Conservation (phyloP, 2,329 filamentous ascomycete genomes). For the Helotiales sp. region DNA sequence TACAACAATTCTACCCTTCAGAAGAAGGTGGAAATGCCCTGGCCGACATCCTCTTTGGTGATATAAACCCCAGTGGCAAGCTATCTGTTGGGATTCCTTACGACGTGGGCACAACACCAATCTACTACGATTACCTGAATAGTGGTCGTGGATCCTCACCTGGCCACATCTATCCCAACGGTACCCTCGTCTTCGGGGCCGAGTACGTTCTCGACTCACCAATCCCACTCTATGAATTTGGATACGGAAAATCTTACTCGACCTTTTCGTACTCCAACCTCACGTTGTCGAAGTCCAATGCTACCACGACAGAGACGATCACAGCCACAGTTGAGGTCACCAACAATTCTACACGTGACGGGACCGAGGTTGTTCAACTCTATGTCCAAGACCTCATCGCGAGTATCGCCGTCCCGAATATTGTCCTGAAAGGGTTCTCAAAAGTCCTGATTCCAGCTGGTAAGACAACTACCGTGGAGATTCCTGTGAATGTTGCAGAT, state of each 20-base stretch:
- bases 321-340: constrained; percentile 54
- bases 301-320: constrained; percentile 46
- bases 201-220: constrained; percentile 80
- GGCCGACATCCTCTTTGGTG: constrained; percentile 76
- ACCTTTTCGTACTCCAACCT: constrained; percentile 55
- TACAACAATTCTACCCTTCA: constrained; percentile 75
- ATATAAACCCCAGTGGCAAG: constrained; percentile 66
- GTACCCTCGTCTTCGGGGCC: constrained; percentile 80
- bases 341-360: constrained; percentile 56
- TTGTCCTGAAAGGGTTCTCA: constrained; percentile 68
- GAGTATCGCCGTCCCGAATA: constrained; percentile 64
- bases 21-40: constrained; percentile 84
- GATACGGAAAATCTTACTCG: constrained; percentile 74
- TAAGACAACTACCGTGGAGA: constrained; percentile 51
- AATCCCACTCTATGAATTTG: constrained; percentile 80
- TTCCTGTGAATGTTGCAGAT: constrained; percentile 64
- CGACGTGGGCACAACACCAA: constrained; percentile 64
- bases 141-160: constrained; percentile 74
- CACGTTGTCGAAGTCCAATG: constrained; percentile 41
- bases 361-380: constrained; percentile 56
- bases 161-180: constrained; percentile 71
- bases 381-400: constrained; percentile 52
- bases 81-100: constrained; percentile 72
- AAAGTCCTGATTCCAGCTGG: constrained; percentile 62
- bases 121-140: constrained; percentile 74